Percentiles rank a stretch among this genome's conserved stretches.
phyloP scores from a whole-genome alignment of 169 alveolate species.

The Plasmodium falciparum region DNA sequence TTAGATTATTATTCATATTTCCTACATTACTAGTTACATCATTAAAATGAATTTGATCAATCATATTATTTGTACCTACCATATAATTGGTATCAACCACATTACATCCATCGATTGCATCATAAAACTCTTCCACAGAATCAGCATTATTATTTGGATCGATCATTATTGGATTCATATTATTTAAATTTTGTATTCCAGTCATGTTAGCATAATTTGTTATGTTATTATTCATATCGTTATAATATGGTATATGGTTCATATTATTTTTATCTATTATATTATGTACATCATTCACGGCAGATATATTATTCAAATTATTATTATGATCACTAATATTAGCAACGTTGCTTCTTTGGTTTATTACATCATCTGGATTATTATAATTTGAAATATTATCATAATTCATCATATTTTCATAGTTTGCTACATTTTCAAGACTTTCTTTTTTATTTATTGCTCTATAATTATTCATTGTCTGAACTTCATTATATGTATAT shows the following conservation, averaged over 20 bases:
- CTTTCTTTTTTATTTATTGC: no score
- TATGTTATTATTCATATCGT: neutral
- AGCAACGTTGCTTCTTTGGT: neutral
- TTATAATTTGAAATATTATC: no score
- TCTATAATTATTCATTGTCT: no score
- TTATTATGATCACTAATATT: neutral
- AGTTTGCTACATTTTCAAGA: no score
- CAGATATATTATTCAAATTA: neutral
- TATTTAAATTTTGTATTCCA: neutral
- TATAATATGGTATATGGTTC: neutral
- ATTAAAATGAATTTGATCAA: neutral
- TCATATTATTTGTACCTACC: neutral
- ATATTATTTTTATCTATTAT: neutral
- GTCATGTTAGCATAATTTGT: neutral
- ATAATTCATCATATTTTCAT: no score
- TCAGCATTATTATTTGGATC: neutral
- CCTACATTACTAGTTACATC: neutral
- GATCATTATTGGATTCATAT: constrained; percentile 2
- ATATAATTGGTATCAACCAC: neutral
- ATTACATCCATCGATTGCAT: neutral
- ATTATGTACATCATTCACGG: neutral
- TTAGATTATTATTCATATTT: neutral
- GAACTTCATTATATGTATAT: neutral
- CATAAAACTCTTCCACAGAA: neutral
- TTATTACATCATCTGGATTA: neutral